A percentile compares a stretch with the other conserved stretches of the same genome.
These are phyloP conservation scores for Cotoneaster glaucophyllus DNA, from an alignment of 306 rosid species.

Conservation along the genomic window DNA sequence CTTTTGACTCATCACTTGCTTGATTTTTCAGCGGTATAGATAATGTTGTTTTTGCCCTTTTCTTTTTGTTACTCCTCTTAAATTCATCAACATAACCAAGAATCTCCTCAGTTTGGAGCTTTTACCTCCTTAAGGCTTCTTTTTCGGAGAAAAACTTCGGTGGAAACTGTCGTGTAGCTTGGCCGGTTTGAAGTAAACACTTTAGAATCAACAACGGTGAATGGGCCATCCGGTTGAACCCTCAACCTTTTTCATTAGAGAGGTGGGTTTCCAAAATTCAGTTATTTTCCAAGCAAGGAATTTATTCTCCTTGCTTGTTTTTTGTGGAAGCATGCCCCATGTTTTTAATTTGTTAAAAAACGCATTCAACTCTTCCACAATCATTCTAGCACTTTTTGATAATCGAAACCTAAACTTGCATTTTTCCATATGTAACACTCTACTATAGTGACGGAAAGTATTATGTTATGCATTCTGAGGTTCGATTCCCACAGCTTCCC, in stretches of 20 bases:
- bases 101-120: background rate
- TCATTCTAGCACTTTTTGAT: too few relatives aligned
- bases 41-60: background rate
- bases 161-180: background rate
- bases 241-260: too few relatives aligned
- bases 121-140: background rate
- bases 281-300: too few relatives aligned
- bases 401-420: background rate
- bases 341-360: too few relatives aligned
- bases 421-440: background rate
- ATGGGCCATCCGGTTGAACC: background rate
- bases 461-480: too few relatives aligned
- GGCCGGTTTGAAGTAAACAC: background rate
- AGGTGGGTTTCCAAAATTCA: too few relatives aligned
- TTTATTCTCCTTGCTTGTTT: too few relatives aligned
- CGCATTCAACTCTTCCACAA: too few relatives aligned
- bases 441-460: too few relatives aligned
- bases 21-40: background rate
- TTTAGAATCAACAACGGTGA: background rate
- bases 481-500: accelerated
- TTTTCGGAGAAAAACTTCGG: background rate
- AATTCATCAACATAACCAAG: background rate
- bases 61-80: background rate
- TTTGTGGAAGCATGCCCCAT: too few relatives aligned
- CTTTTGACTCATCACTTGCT: background rate